Conservation (phyloP, 192 early-diverging fungal species). For the Coemansia erecta region DNA sequence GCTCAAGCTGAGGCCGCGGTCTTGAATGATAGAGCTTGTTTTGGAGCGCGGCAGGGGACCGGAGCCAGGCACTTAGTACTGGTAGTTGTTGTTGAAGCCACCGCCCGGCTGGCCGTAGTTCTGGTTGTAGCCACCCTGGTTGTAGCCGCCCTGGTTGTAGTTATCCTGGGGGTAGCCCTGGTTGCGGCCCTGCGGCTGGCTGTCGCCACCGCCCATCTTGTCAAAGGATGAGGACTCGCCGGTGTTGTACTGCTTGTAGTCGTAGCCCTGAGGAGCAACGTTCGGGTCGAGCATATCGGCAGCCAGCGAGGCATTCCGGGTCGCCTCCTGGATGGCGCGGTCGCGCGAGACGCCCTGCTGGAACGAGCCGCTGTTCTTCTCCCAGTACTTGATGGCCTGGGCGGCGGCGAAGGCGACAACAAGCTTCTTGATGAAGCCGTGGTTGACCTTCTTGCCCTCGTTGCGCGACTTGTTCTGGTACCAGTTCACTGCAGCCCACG, state of each 20-base stretch:
- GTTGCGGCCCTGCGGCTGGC: no score
- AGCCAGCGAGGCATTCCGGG: conserved; percentile 11
- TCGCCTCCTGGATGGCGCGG: conserved; percentile 31
- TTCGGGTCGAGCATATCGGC: conserved; percentile 25
- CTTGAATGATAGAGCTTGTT: no score
- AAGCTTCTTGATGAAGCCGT: conserved; percentile 46
- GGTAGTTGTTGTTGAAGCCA: conserved; percentile 6
- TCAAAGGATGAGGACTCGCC: neutral
- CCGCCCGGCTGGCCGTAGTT: neutral
- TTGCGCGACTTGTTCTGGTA: conserved; percentile 46
- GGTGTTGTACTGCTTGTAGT: conserved; percentile 1
- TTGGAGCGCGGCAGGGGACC: no score
- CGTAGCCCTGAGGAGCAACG: conserved; percentile 5
- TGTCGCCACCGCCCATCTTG: no score
- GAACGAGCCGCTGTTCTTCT: conserved; percentile 45
- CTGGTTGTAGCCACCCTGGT: conserved; percentile 15
- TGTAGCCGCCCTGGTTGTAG: conserved; percentile 13
- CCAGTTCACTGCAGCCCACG: conserved; percentile 53
- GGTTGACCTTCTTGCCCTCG: conserved; percentile 47
- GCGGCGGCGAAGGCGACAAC: conserved; percentile 47
- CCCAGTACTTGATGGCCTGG: conserved; percentile 47
- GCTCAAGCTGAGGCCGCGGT: no score
- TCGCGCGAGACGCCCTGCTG: conserved; percentile 46
- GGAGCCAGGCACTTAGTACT: no score
- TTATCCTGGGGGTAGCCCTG: neutral